Percentiles rank a stretch among this genome's conserved stretches.
These are phyloP conservation scores for Trichaptum fuscoviolaceum DNA, from an alignment of 768 basidiomycete species.

Conservation along the genomic window DNA sequence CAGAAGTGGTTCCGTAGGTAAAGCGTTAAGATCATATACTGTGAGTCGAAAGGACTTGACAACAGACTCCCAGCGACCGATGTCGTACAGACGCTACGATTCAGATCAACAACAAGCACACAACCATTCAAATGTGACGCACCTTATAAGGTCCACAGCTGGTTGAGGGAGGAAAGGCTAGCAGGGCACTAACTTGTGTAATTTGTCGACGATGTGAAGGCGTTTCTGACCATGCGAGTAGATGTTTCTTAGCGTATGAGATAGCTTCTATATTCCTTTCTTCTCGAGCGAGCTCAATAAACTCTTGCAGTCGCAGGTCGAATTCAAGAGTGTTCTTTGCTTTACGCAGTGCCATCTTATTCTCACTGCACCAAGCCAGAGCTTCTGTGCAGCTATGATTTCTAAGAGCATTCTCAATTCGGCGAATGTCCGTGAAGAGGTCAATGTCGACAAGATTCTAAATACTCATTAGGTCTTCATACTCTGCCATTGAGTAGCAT, in stretches of 20 bases:
- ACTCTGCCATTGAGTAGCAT: slow-evolving; percentile 5
- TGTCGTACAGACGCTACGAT: slow-evolving; percentile 75
- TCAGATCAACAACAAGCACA: neutral
- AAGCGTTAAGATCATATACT: slow-evolving; percentile 80
- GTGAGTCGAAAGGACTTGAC: slow-evolving; percentile 77
- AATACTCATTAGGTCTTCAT: slow-evolving; percentile 1
- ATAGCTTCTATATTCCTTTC: slow-evolving; percentile 72
- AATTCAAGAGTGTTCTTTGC: slow-evolving; percentile 92
- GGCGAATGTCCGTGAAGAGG: slow-evolving; percentile 81
- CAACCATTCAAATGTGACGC: neutral
- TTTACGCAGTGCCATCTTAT: slow-evolving; percentile 88
- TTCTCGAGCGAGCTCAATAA: slow-evolving; percentile 81
- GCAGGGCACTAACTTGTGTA: slow-evolving; percentile 64
- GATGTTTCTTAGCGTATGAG: slow-evolving; percentile 74
- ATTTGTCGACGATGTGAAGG: slow-evolving; percentile 62
- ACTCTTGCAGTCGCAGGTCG: slow-evolving; percentile 92
- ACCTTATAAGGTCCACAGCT: slow-evolving; percentile 79
- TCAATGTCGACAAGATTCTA: slow-evolving; percentile 89
- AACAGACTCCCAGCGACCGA: slow-evolving; percentile 69
- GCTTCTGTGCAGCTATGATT: slow-evolving; percentile 83
- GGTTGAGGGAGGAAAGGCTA: slow-evolving; percentile 71
- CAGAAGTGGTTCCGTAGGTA: slow-evolving; percentile 84
- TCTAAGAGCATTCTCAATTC: slow-evolving; percentile 77
- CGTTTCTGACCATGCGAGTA: slow-evolving; percentile 77
- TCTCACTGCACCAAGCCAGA: slow-evolving; percentile 93